These are phyloP conservation scores for Chlorophyllum brunneum DNA, from an alignment of 768 basidiomycete species.

Conservation along the genomic window DNA sequence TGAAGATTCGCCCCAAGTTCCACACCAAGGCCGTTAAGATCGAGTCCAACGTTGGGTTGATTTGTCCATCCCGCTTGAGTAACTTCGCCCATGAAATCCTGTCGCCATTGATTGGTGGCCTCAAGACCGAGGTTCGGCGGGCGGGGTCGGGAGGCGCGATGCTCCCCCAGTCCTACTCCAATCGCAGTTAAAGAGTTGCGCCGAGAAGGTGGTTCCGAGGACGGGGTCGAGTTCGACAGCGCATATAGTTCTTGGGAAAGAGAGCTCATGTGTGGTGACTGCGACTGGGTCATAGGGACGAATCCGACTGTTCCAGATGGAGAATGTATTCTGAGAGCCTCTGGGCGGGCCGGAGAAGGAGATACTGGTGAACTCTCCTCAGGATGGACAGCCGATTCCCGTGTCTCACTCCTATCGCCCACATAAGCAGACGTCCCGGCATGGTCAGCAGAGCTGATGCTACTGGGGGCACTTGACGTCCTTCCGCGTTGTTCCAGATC, in stretches of 20 bases:
- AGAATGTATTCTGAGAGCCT: background rate
- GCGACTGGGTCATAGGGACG: constrained; percentile 8
- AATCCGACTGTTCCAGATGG: background rate
- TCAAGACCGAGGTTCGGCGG: constrained; percentile 29
- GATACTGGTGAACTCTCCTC: constrained; percentile 1
- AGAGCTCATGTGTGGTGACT: background rate
- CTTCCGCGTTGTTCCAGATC: constrained; percentile 16
- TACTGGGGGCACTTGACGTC: constrained; percentile 19
- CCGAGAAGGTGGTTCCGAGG: constrained; percentile 8
- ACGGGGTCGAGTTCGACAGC: constrained; percentile 6
- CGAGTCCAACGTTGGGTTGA: background rate
- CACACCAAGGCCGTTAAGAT: background rate
- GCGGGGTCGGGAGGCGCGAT: constrained; percentile 23
- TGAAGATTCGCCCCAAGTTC: background rate
- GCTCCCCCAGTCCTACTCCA: constrained; percentile 17
- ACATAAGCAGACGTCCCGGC: constrained; percentile 1
- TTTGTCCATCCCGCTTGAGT: background rate
- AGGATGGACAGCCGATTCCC: background rate
- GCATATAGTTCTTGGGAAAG: constrained; percentile 1
- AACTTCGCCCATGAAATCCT: background rate
- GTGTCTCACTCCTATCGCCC: constrained; percentile 4
- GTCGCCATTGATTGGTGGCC: constrained; percentile 25
- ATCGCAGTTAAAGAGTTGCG: constrained; percentile 17
- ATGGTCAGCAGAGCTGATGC: constrained; percentile 20
- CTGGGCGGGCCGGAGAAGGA: background rate